phyloP scores from a whole-genome alignment of 1,284 basidiomycete genomes.

The Stygiomarasmius scandens region DNA sequence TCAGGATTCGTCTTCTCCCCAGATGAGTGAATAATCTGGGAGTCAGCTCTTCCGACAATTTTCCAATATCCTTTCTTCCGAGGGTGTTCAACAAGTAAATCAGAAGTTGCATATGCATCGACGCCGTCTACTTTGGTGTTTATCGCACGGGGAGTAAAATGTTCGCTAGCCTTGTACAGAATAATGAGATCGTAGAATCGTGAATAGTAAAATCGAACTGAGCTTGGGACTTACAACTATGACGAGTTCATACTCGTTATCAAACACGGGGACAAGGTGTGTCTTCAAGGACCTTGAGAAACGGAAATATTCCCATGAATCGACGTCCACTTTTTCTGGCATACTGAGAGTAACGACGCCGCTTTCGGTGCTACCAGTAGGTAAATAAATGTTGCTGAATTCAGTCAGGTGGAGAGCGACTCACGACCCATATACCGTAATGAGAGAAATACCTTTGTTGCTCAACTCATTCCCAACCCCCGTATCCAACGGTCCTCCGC shows the following conservation, averaged over 20 bases:
- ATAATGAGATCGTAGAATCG: background rate
- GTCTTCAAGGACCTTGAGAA: slow-evolving; percentile 17
- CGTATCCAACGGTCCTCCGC: slow-evolving; percentile 30
- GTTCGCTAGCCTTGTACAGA: background rate
- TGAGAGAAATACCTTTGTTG: slow-evolving; percentile 24
- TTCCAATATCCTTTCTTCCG: slow-evolving; percentile 39
- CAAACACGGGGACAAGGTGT: slow-evolving; percentile 15
- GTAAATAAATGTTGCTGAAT: background rate
- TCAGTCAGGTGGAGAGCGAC: slow-evolving; percentile 5
- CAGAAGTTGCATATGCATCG: slow-evolving; percentile 37
- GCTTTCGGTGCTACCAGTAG: slow-evolving; percentile 2
- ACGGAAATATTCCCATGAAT: slow-evolving; percentile 30
- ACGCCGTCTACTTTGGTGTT: slow-evolving; percentile 26
- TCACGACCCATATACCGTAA: slow-evolving; percentile 27
- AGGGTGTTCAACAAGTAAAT: slow-evolving; percentile 49
- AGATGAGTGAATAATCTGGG: slow-evolving; percentile 53
- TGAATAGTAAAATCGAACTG: background rate
- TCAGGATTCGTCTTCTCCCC: slow-evolving; percentile 52
- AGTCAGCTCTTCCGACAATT: slow-evolving; percentile 49
- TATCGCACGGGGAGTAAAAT: slow-evolving; percentile 10
- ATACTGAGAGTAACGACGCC: slow-evolving; percentile 9
- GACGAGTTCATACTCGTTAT: slow-evolving; percentile 18
- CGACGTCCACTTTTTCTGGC: slow-evolving; percentile 18
- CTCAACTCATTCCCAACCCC: slow-evolving; percentile 28
- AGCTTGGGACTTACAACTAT: slow-evolving; percentile 17